phyloP scores from a whole-genome alignment of 257 asterid genomes.

The Nicotiana obtusifolia region DNA sequence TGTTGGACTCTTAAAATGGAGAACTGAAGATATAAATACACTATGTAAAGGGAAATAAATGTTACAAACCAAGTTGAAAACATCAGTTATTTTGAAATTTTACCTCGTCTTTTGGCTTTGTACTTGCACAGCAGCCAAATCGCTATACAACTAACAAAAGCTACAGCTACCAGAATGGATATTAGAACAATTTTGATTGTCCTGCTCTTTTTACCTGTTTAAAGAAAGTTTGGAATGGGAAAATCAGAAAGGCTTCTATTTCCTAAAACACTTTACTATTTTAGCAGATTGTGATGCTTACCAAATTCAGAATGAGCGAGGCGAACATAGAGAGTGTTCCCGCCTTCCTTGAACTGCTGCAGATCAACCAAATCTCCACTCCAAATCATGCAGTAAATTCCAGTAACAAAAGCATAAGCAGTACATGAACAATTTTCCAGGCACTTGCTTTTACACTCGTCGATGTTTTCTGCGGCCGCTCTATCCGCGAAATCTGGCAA shows the following conservation, averaged over 20 bases:
- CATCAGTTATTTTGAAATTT: neutral
- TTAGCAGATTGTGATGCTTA: slow-evolving; percentile 8
- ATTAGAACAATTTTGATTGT: slow-evolving; percentile 25
- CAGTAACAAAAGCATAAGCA: slow-evolving; percentile 53
- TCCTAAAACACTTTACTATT: neutral
- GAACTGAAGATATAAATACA: neutral
- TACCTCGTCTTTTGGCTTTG: slow-evolving; percentile 33
- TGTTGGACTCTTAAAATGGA: slow-evolving; percentile 22
- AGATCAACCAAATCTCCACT: slow-evolving; percentile 50
- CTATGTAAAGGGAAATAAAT: neutral
- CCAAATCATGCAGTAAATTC: slow-evolving; percentile 72
- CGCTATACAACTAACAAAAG: slow-evolving; percentile 26
- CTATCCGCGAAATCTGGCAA: slow-evolving; percentile 66
- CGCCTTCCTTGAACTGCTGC: slow-evolving; percentile 43
- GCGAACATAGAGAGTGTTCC: slow-evolving; percentile 46
- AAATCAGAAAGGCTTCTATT: neutral
- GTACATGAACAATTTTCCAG: slow-evolving; percentile 56
- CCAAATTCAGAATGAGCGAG: slow-evolving; percentile 55
- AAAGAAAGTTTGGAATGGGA: neutral
- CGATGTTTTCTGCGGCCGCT: slow-evolving; percentile 17
- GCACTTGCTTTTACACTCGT: slow-evolving; percentile 42
- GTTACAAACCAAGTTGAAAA: neutral
- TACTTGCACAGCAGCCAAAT: slow-evolving; percentile 38
- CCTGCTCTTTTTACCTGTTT: slow-evolving; percentile 26
- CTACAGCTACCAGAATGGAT: slow-evolving; percentile 24